These are phyloP conservation scores for Lyophyllum shimeji DNA, from an alignment of 768 basidiomycete species.

Conservation along the genomic window DNA sequence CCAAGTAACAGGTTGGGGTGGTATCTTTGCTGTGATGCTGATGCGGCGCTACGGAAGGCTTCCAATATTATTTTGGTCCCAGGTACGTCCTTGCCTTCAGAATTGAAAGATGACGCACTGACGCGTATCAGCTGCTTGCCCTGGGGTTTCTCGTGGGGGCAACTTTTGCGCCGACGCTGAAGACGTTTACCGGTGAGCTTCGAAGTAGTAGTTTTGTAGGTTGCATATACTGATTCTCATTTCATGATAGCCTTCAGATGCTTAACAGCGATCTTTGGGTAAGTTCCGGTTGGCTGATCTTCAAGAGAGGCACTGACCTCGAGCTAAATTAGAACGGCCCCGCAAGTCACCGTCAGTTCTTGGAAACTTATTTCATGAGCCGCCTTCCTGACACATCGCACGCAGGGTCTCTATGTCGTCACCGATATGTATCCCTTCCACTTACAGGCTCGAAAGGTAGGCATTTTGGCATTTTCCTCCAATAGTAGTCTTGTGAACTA, in stretches of 20 bases:
- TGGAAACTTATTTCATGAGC: not conserved
- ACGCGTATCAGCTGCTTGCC: conserved; percentile 42
- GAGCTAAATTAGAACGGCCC: conserved; percentile 19
- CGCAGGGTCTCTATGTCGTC: conserved; percentile 57
- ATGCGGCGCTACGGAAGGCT: conserved; percentile 65
- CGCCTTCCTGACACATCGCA: not conserved
- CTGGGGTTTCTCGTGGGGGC: conserved; percentile 59
- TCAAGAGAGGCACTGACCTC: not conserved
- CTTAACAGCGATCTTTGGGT: conserved; percentile 58
- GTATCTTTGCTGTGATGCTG: conserved; percentile 61
- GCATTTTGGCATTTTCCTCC: conserved; percentile 1
- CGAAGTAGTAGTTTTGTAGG: not conserved
- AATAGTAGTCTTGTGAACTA: not conserved
- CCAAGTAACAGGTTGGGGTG: conserved; percentile 49
- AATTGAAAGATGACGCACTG: not conserved
- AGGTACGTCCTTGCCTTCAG: conserved; percentile 33
- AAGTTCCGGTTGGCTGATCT: conserved; percentile 5
- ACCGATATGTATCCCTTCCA: conserved; percentile 72
- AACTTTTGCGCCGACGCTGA: conserved; percentile 53
- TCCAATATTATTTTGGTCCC: conserved; percentile 72
- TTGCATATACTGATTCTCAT: not conserved
- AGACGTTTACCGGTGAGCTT: conserved; percentile 46
- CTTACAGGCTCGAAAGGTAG: conserved; percentile 61
- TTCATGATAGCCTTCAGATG: conserved; percentile 53
- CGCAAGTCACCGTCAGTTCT: conserved; percentile 55